Percentiles rank a stretch among this genome's conserved stretches.
Evolutionary conservation across 2,329 filamentous ascomycete species (phyloP).

Genomic region (Rhynchosporium secalis): DNA sequence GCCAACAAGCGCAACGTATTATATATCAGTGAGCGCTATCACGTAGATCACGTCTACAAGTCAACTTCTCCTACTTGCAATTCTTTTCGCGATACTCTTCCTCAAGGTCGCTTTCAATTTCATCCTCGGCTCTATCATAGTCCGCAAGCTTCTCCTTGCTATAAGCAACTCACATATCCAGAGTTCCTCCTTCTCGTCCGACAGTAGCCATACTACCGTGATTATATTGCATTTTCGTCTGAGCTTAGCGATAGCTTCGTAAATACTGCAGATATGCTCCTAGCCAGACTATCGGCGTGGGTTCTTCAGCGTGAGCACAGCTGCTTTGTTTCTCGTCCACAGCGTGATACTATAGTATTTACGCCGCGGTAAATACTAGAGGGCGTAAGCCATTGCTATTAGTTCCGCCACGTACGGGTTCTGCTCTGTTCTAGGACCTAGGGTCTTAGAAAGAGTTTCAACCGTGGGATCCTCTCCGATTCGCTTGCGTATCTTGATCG

Average conservation of each 20-base stretch:
- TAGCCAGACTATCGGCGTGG: slow-evolving; percentile 54
- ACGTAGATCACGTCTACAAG: too few relatives aligned
- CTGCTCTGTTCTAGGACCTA: slow-evolving; percentile 17
- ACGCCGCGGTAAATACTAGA: slow-evolving; percentile 15
- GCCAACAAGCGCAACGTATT: too few relatives aligned
- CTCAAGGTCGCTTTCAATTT: too few relatives aligned
- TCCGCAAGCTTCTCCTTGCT: too few relatives aligned
- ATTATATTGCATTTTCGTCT: slow-evolving; percentile 20
- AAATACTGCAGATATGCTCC: slow-evolving; percentile 21
- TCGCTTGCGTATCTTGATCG: slow-evolving; percentile 11
- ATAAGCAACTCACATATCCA: slow-evolving; percentile 12
- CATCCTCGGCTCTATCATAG: too few relatives aligned
- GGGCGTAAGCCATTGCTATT: slow-evolving; percentile 14
- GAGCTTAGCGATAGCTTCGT: slow-evolving; percentile 6
- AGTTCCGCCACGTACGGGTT: slow-evolving; percentile 19
- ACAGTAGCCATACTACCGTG: slow-evolving; percentile 18
- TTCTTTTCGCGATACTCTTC: too few relatives aligned
- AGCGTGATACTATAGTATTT: slow-evolving; percentile 18
- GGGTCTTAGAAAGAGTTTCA: slow-evolving; percentile 14
- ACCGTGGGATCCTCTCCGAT: slow-evolving; percentile 15
- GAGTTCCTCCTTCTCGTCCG: slow-evolving; percentile 17
- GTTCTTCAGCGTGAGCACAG: slow-evolving; percentile 65
- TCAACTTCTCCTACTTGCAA: too few relatives aligned
- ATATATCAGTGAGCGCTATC: too few relatives aligned
- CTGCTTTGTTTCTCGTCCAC: slow-evolving; percentile 20